Evolutionary conservation across 164 flowering plant species (phyloP).

Genomic region (Magnolia officinalis): DNA sequence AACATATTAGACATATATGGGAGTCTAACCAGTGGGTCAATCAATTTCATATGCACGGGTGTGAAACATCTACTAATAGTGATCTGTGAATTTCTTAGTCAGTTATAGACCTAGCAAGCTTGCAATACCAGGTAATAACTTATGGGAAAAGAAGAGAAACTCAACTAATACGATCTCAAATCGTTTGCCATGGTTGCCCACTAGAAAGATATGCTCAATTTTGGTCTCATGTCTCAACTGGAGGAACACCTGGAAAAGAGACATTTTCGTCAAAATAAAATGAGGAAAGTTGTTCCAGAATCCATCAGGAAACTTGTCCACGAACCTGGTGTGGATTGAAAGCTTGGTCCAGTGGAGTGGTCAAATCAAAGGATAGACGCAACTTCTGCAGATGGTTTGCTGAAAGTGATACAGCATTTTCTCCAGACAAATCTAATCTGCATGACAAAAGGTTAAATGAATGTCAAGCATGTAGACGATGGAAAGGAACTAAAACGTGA

Average conservation of each 20-base stretch:
- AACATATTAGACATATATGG: too few species aligned
- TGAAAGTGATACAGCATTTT: constrained; percentile 53
- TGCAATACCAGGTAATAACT: not conserved
- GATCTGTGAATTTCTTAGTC: too few species aligned
- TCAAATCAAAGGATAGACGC: constrained; percentile 64
- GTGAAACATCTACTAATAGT: too few species aligned
- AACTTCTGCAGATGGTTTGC: constrained; percentile 96
- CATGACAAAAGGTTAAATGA: constrained; percentile 8
- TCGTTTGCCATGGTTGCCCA: constrained; percentile 60
- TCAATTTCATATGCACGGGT: too few species aligned
- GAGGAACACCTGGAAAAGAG: constrained; percentile 68
- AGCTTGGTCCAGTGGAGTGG: constrained; percentile 54
- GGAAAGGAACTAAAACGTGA: not conserved
- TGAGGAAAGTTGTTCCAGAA: constrained; percentile 1
- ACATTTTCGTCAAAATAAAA: constrained; percentile 7
- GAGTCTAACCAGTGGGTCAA: too few species aligned
- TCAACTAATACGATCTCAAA: constrained; percentile 68
- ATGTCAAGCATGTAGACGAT: not conserved
- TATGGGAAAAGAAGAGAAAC: constrained; percentile 18
- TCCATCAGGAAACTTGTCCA: constrained; percentile 4
- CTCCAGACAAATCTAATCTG: constrained; percentile 50
- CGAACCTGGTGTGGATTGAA: constrained; percentile 91
- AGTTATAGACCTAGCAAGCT: not conserved
- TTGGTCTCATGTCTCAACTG: constrained; percentile 81
- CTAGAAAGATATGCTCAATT: constrained; percentile 79